These are phyloP conservation scores for Gastrodia elata DNA, from an alignment of 106 monocot species.

Conservation along the genomic window DNA sequence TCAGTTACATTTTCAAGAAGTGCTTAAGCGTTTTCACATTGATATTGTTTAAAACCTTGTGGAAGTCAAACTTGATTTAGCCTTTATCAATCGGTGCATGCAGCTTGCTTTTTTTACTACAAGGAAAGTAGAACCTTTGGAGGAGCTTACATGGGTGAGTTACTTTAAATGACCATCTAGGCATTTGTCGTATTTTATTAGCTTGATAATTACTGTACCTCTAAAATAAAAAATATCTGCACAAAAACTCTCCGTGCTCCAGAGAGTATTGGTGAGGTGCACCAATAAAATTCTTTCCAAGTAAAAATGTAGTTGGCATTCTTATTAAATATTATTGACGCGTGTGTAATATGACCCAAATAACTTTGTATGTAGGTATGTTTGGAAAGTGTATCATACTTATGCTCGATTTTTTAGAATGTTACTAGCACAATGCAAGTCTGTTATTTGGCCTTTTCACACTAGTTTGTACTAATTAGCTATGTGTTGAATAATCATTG, in stretches of 20 bases:
- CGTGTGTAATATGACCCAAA: conserved; percentile 1
- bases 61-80: not conserved
- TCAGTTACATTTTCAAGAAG: not conserved
- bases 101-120: conserved; percentile 61
- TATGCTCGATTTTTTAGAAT: no score
- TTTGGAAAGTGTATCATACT: no score
- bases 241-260: no score
- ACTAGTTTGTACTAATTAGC: not conserved
- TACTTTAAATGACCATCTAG: not conserved
- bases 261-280: no score
- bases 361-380: no score
- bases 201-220: no score
- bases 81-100: not conserved
- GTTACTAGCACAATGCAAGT: not conserved
- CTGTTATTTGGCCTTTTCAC: not conserved
- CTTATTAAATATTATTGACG: no score
- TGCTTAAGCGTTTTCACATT: not conserved
- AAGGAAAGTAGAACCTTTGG: conserved; percentile 33
- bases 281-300: no score
- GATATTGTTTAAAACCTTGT: not conserved
- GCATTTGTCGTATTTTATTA: not conserved
- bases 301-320: no score
- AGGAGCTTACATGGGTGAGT: conserved; percentile 66
- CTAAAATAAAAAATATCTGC: no score
- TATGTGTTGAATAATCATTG: no score